These are phyloP conservation scores for Syzygium malaccense DNA, from an alignment of 441 rosid genomes.

Conservation along the genomic window DNA sequence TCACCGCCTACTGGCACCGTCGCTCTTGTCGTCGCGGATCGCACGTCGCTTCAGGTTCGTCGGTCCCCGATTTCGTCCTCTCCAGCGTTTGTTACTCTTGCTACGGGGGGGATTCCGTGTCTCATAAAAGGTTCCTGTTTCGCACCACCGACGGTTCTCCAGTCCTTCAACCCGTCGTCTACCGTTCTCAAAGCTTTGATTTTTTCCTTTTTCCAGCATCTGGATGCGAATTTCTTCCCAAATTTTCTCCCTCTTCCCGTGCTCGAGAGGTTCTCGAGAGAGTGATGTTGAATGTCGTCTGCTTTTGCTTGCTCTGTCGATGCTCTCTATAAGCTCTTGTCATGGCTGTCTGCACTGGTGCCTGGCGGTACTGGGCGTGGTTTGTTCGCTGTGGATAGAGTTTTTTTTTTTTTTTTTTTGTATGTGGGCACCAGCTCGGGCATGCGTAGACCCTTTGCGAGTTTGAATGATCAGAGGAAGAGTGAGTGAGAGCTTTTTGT, in stretches of 20 bases:
- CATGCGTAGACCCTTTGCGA: background rate
- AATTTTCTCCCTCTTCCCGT: background rate
- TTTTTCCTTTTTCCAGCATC: background rate
- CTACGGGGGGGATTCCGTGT: too few relatives aligned
- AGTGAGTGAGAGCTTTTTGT: background rate
- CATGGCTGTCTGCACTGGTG: background rate
- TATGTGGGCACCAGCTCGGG: background rate
- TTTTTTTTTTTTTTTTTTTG: background rate
- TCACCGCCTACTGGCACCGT: background rate
- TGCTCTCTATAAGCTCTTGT: background rate
- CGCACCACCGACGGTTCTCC: background rate
- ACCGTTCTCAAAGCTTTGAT: background rate
- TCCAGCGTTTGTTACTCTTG: too few relatives aligned
- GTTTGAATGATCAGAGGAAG: background rate
- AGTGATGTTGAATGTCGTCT: background rate
- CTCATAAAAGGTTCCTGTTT: background rate
- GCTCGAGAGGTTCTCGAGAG: background rate
- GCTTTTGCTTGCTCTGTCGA: background rate
- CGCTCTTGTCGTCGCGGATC: background rate
- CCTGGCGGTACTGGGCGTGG: background rate
- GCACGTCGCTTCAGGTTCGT: background rate
- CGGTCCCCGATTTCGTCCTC: background rate
- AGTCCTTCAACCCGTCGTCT: background rate
- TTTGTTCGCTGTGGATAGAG: background rate
- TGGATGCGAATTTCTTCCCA: background rate